Base-by-base conservation (phyloP, 2,329 filamentous ascomycete genomes). In the Verticillium klebahnii region DNA sequence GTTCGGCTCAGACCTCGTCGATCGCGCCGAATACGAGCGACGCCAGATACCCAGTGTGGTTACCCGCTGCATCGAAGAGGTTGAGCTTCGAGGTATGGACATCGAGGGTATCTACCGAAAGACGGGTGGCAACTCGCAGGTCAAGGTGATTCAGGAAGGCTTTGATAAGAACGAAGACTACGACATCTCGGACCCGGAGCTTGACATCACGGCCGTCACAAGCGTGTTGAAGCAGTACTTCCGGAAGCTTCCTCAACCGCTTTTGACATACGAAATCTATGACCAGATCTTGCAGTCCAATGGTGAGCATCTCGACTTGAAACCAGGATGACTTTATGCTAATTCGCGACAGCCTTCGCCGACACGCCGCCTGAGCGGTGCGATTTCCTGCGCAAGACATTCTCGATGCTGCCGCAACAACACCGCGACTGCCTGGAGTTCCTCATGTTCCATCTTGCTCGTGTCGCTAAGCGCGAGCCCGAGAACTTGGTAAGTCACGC, bases 161-260 rank as follows among this genome's bases (percentile, higher is more conserved):
- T 98, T 99, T 73, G 93, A 97, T 74, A 89, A 88, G 74, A 89
- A 86, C 63, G 85, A 90, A 66, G 91, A 94, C 71, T 95, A 88
- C 72, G 94, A 98, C 72, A 96, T 99, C 62, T 96, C 93, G 3
- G 95, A 98, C 69, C 91, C 92, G 1, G 90, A 92, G 67, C 83
- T 98, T 60, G 95, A 99, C 73, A 98, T 99, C 65, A 96, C 96
- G 61, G 92, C 95, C 14, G 92, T 99, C 61, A 98, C 95, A 2
- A 97, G 92, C 71, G 91, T 94, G 23, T 78, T 99, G 69, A 99
- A 99, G 80, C 94, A 98, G 75, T 99, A 98, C 74, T 97, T 99
- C 85, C 87, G 95, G 68, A 95, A 93, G 76, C 82, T 98, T 39
- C 95, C 95, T 0, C 90, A 85, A 8, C 95, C 95, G 3, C 82